Evolutionary conservation across 2,329 filamentous ascomycete species (phyloP), one percentile per base, ranked within the genome.

Genomic region (Fulvia fulva): DNA sequence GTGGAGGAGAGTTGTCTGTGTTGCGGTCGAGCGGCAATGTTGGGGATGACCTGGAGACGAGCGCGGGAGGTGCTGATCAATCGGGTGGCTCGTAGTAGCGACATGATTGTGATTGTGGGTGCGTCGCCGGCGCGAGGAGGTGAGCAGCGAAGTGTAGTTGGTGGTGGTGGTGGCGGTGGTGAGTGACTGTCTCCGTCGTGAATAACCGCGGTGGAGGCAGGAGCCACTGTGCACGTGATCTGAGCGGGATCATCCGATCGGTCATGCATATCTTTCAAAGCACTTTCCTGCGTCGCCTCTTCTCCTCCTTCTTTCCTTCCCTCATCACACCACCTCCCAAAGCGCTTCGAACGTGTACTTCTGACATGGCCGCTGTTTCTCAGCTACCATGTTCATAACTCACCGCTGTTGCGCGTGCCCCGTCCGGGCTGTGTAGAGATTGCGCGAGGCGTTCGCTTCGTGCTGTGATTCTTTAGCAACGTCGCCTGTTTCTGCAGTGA

Each of bases 1-100:
- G 71, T 70, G 47, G 66, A 66, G 54, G 71, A 70, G 64, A 74
- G 64, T 30, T 65, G 60, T 61, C 71, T 63, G 57, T 66, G 63
- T 59, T 67, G 66, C 50, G 58, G 59, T 46, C 64, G 66, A 50
- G 65, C 58, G 57, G 62, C 54, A 53, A 68, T 60, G 61, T 66
- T 68, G 49, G 70, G 65, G 57, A 71, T 57, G 45, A 72, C 66
- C 53, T 71, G 69, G 28, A 71, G 67, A 50, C 65, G 68, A 30
- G 68, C 65, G 53, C 70, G 67, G n/a, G 70, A 58, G 26, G 65
- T 58, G 45, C 61, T 67, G 59, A 71, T 67, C 49, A 72, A 61
- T 50, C 69, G 67, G 7, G 68, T 59, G 9, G 62, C 58, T 52
- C 69, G 69, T 28, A 69, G 61, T 30, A 68, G 63, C 44, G 70